phyloP scores from a whole-genome alignment of 352 stramenopile genomes.

The Globisporangium uncinulatum region DNA sequence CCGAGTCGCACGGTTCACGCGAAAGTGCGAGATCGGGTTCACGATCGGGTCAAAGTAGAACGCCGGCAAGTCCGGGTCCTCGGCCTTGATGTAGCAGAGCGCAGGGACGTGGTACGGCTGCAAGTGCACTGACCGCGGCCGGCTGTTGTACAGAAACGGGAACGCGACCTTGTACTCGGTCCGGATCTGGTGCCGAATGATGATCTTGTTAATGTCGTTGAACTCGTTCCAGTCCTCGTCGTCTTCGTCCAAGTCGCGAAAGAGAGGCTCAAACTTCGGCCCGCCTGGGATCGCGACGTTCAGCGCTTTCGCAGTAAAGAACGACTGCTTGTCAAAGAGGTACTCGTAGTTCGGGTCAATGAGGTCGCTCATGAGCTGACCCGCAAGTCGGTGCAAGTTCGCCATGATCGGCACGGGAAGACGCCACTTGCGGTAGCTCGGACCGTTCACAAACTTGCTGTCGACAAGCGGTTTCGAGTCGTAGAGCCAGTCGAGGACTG shows the following conservation, averaged over 20 bases:
- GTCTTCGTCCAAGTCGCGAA: constrained; percentile 96
- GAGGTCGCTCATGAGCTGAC: constrained; percentile 95
- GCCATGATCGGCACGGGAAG: constrained; percentile 97
- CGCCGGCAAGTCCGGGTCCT: constrained; percentile 92
- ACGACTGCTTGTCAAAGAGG: constrained; percentile 94
- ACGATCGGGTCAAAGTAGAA: constrained; percentile 98
- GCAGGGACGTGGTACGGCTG: constrained; percentile 95
- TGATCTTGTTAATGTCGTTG: constrained; percentile 99
- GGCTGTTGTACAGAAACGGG: constrained; percentile 99
- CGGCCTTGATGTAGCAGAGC: constrained; percentile 96
- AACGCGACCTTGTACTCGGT: constrained; percentile 99
- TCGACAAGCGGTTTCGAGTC: constrained; percentile 93
- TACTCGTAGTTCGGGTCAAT: constrained; percentile 96
- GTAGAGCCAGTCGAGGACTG: constrained; percentile 98
- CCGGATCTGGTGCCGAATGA: constrained; percentile 98
- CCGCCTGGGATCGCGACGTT: constrained; percentile 99
- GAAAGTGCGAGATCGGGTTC: constrained; percentile 96
- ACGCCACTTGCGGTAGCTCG: constrained; percentile 96
- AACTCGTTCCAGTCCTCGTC: constrained; percentile 99
- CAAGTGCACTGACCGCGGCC: constrained; percentile 93
- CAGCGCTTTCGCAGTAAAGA: constrained; percentile 99
- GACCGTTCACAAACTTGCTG: constrained; percentile 95
- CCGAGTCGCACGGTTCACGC: constrained; percentile 53
- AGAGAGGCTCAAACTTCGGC: constrained; percentile 99
- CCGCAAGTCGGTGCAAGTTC: constrained; percentile 96